Conservation (phyloP, 768 basidiomycete species). For the Rhizopogon rudus region DNA sequence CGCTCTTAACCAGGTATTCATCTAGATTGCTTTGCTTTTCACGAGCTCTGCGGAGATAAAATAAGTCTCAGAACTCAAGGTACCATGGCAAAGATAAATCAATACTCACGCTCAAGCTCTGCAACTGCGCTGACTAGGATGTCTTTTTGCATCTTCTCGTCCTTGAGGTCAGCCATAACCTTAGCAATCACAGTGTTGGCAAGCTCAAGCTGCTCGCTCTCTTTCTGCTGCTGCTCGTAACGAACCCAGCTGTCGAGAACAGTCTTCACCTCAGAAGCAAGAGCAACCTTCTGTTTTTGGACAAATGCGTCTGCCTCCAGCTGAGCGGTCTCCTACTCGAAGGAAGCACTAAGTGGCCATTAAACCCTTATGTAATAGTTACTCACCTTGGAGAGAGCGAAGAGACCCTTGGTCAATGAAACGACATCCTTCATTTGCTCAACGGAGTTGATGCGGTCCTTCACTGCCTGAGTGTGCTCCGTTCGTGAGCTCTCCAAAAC, state of each 20-base stretch:
- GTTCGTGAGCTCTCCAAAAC: constrained; percentile 78
- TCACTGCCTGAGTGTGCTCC: constrained; percentile 91
- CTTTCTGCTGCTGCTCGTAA: constrained; percentile 94
- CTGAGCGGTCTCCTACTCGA: constrained; percentile 77
- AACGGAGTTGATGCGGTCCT: constrained; percentile 88
- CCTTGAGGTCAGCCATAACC: constrained; percentile 76
- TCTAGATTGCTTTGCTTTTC: constrained; percentile 87
- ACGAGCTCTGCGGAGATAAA: constrained; percentile 62
- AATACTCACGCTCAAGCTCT: constrained; percentile 87
- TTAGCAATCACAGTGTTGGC: constrained; percentile 85
- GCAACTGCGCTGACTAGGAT: constrained; percentile 73
- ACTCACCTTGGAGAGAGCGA: constrained; percentile 83
- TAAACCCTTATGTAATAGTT: no score
- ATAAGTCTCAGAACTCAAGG: not conserved
- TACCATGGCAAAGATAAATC: not conserved
- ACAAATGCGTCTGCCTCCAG: constrained; percentile 89
- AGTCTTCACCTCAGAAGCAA: constrained; percentile 86
- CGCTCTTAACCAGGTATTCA: not conserved
- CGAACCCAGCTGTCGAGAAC: constrained; percentile 99
- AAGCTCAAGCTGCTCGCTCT: constrained; percentile 92
- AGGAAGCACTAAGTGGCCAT: not conserved
- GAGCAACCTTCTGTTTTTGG: constrained; percentile 81
- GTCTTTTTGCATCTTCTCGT: constrained; percentile 87
- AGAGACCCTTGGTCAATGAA: constrained; percentile 83
- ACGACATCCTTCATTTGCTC: constrained; percentile 96